Evolutionary conservation across 352 stramenopile species (phyloP), one percentile per base, ranked within the genome.

Genomic region (Phytophthora pistaciae): DNA sequence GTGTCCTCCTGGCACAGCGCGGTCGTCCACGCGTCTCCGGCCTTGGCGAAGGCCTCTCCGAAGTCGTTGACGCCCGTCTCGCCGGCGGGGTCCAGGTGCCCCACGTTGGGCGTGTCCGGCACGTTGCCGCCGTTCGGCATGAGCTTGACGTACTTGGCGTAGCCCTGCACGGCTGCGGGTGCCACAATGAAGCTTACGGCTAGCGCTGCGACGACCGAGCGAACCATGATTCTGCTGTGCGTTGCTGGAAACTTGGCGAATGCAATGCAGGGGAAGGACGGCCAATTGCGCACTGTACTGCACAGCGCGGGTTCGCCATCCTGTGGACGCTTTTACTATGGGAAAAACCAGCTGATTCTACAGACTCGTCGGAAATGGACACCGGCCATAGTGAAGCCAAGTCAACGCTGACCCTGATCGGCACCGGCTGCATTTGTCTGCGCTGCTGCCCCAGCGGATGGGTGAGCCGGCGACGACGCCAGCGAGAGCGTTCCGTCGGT

Each of bases 1-100:
- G 85, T 79, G 68, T 97, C 91, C 33, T 76, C 68, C 49, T 86
- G 42, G 56, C 90, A 97, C 25, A 97, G 65, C 21, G 64, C 42
- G 5, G 55, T 42, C 16, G 63, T 85, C 90, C 90, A 95, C 2
- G 64, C 53, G 60, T 83, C 68, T 11, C 79, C 81, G 0, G 79
- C 81, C 8, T 63, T 75, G 3, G 64, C 75, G 64, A 95, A 95
- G 3, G 86, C 88, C 16, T 79, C 59, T 25, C 90, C 90, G 49
- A 97, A 96, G 38, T 57, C 64, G 60, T 90, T 95, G n/a, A 83
- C 27, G 9, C 78, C 81, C 13, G 79, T 83, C 14, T 78, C 68
- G 55, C 77, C 84, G 0, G 75, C 74, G 2, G 74, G 42, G 53
- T 84, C 70, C 38, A 85, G 59, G 64, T 96, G 90, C 5, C 88